Base-by-base conservation (phyloP, 2,329 filamentous ascomycete genomes). In the Trichoderma lentiforme region DNA sequence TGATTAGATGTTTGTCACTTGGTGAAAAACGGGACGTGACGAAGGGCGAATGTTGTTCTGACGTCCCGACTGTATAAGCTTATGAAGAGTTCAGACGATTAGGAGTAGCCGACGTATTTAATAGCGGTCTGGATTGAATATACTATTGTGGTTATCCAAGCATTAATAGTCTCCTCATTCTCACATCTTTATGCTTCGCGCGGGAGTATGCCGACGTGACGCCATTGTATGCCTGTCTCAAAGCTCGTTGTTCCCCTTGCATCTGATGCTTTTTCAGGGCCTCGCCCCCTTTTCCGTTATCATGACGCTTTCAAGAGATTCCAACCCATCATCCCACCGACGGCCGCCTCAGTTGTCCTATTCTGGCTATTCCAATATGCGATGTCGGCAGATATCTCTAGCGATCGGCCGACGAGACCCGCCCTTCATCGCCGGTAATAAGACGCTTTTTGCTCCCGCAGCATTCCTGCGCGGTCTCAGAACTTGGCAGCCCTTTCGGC, bases 401-500 rank as follows among this genome's bases (percentile, higher is more conserved):
- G 66, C 66, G 56, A 61, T 69, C 66, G 56, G 66, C 66, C 57
- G 66, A 61, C 57, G 26, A 60, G 65, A 69, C 66, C 66, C 66
- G 66, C 66, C 36, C 39, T 26, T 47, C 36, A 39, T 39, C 15
- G 36, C 56, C 66, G 66, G 66, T 36, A 69, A 69, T 69, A 69
- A 69, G 56, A 61, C 56, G 66, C 66, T 51, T 61, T 61, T 69
- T 69, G 66, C 56, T 51, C 56, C 28, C 66, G 39, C 51, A 28
- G 56, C 66, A 69, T 69, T 69, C 56, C 66, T 69, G 56, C 66
- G 66, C 56, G 66, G 66, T 61, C 56, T 61, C 53, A 56, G 26
- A 21, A 28, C 21, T 51, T 51, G 15, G 47, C 47, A 65, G 24
- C 34, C 32, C 34, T 43, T 60, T 68, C 24, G 30, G 28, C 8